phyloP scores from a whole-genome alignment of 768 basidiomycete genomes.

The Boletellus ananas region DNA sequence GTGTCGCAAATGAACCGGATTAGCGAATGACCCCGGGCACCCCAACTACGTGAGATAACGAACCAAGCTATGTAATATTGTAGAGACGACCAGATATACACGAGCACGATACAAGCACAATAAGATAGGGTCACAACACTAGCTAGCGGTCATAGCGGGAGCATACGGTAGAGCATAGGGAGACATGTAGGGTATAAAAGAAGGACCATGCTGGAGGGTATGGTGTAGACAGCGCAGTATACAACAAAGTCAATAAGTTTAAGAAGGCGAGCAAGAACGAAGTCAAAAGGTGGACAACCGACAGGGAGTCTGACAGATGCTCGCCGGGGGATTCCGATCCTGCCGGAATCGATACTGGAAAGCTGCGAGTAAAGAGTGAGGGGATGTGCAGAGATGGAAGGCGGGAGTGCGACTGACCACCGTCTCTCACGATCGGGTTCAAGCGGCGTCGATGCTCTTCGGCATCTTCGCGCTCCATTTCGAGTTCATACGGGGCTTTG shows the following conservation, averaged over 20 bases:
- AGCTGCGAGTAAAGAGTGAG: slow-evolving; percentile 29
- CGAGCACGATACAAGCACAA: slow-evolving; percentile 21
- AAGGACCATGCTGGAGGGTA: slow-evolving; percentile 7
- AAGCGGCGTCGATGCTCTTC: slow-evolving; percentile 44
- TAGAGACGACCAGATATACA: slow-evolving; percentile 17
- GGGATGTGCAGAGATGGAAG: neutral
- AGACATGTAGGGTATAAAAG: slow-evolving; percentile 20
- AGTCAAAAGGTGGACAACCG: slow-evolving; percentile 58
- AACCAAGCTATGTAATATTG: slow-evolving; percentile 13
- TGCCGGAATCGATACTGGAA: slow-evolving; percentile 64
- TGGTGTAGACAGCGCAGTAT: slow-evolving; percentile 8
- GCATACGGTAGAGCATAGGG: slow-evolving; percentile 20
- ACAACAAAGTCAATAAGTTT: slow-evolving; percentile 25
- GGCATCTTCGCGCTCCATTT: slow-evolving; percentile 64
- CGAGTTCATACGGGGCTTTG: slow-evolving; percentile 64
- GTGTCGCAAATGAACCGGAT: neutral
- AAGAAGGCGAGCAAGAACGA: neutral
- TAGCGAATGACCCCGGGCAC: neutral
- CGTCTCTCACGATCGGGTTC: slow-evolving; percentile 67
- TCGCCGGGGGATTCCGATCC: slow-evolving; percentile 42
- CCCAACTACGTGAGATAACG: slow-evolving; percentile 6
- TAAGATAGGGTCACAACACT: slow-evolving; percentile 11
- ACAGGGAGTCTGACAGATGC: slow-evolving; percentile 44
- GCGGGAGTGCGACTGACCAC: slow-evolving; percentile 31
- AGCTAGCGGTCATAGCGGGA: slow-evolving; percentile 5